Evolutionary conservation across 2,329 filamentous ascomycete species (phyloP).

Genomic region (Penicillium sp.): DNA sequence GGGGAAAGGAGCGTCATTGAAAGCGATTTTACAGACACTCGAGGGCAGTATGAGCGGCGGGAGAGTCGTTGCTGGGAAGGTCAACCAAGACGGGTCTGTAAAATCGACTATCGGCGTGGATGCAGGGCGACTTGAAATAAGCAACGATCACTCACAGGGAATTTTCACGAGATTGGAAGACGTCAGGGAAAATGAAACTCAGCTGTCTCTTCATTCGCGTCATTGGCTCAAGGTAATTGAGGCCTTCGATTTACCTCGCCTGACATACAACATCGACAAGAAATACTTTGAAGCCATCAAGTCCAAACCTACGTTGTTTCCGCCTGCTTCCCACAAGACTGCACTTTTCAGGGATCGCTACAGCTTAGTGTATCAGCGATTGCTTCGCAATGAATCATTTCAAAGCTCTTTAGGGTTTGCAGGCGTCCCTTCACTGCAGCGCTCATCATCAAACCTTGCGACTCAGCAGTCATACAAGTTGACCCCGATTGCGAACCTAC

Average conservation of each 20-base stretch:
- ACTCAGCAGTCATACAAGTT: conserved; percentile 74
- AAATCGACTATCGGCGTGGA: conserved; percentile 43
- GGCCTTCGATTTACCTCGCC: conserved; percentile 76
- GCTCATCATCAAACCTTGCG: conserved; percentile 56
- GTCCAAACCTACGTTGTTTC: conserved; percentile 68
- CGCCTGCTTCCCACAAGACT: conserved; percentile 77
- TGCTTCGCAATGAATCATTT: conserved; percentile 90
- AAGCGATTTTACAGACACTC: conserved; percentile 76
- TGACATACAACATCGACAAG: conserved; percentile 56
- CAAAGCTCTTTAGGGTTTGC: conserved; percentile 73
- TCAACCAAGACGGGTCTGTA: conserved; percentile 20
- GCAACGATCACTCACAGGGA: conserved; percentile 46
- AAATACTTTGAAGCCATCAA: conserved; percentile 83
- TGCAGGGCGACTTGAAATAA: conserved; percentile 43
- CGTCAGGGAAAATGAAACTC: conserved; percentile 55
- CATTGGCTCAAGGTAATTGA: conserved; percentile 81
- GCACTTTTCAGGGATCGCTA: conserved; percentile 84
- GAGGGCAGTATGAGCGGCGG: conserved; percentile 91
- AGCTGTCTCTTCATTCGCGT: conserved; percentile 67
- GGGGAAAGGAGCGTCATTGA: conserved; percentile 62
- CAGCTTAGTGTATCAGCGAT: conserved; percentile 85
- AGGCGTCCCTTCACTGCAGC: conserved; percentile 54
- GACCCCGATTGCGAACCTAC: conserved; percentile 74
- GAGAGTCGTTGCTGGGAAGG: conserved; percentile 52
- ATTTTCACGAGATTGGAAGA: conserved; percentile 40